Base-by-base conservation (phyloP, 805 yeast species). In the Monosporozyma yasuniensis region DNA sequence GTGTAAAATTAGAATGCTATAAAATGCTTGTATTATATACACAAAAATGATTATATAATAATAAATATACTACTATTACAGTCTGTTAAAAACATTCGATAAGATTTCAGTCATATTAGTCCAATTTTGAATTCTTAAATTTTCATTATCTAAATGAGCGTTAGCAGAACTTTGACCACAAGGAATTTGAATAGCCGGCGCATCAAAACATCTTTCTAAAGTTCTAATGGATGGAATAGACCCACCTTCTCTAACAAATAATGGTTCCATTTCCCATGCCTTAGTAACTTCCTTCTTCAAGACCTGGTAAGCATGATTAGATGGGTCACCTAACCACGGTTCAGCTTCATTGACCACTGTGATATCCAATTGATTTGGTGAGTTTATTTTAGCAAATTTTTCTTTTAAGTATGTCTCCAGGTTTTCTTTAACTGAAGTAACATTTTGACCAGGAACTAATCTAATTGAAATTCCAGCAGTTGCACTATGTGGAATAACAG, bases 91-190 rank as follows among this genome's bases (percentile, higher is more conserved):
- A 0, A 82, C 76, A 45, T 74, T 79, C 22, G 73, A 66, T 50
- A 86, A 66, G 19, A 91, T 82, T 28, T 73, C 74, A 51, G 89
- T 78, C 52, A 91, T 76, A 52, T 84, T 87, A 60, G 82, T 80
- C 59, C 90, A 73, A 61, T 91, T 91, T 37, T 81, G 72, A 22
- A 91, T 79, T 50, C 98, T 72, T 44, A 91, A 65, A 54, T 93
- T 77, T 67, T 91, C 99, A 61, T 93, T 84, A 60, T 83, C 81
- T 58, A 91, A 75, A 71, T 91, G 99, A 1, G 97, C 98, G 60
- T 88, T 87, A 65, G 93, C 98, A 42, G 93, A 80, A 1, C 91
- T 78, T 69, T 91, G 99, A 0, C 98, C 99, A 61, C 97, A 88
- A 2, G 99, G 98, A 32, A 93, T 78, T 66, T 93, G 98, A 0